Evolutionary conservation across 129 eudicot species (phyloP).

Genomic region (Ambrosia trifida): DNA sequence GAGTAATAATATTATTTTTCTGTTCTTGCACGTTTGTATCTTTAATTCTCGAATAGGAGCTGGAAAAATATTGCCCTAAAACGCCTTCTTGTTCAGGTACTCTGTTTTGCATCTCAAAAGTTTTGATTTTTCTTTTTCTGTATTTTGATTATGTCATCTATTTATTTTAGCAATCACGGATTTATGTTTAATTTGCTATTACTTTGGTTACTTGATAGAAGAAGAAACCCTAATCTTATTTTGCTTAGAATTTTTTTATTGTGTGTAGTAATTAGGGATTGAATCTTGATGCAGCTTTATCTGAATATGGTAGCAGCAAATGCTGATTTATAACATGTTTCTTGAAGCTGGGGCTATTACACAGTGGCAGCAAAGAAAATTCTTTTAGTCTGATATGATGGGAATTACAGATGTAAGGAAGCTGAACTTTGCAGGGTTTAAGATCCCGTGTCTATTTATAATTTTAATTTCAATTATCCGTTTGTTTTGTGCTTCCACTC

Average conservation of each 20-base stretch:
- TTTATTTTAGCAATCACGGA: not conserved
- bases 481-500: no score
- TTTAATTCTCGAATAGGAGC: not conserved
- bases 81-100: slow-evolving; percentile 33
- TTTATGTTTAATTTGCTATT: slow-evolving; percentile 15
- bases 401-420: no score
- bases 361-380: no score
- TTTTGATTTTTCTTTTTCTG: not conserved
- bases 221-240: not conserved
- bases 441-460: no score
- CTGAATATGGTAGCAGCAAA: not conserved
- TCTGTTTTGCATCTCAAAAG: not conserved
- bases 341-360: no score
- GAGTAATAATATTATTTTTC: slow-evolving; percentile 11
- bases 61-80: slow-evolving; percentile 20
- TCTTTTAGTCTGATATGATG: no score
- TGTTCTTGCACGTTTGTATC: not conserved
- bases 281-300: not conserved
- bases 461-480: no score
- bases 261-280: not conserved
- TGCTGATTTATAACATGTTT: slow-evolving; percentile 24
- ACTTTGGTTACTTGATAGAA: not conserved
- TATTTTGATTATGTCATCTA: not conserved
- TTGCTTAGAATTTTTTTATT: not conserved
- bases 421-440: no score